phyloP scores from a whole-genome alignment of 2,329 filamentous ascomycete genomes.

The Sarocladium strictum region DNA sequence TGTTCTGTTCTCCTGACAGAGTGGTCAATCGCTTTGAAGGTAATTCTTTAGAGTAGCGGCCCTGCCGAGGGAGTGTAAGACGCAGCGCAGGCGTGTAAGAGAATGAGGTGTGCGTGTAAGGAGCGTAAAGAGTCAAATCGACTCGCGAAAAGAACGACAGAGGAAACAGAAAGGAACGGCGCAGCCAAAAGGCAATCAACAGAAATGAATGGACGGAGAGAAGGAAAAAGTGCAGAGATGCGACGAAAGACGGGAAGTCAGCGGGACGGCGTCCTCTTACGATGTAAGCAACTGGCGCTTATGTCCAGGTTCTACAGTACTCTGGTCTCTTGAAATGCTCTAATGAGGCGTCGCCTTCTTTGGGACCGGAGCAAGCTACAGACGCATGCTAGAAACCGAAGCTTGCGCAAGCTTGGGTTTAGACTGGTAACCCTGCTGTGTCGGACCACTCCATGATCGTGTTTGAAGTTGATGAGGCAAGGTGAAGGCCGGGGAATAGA shows the following conservation, averaged over 20 bases:
- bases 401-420: neutral
- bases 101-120: neutral
- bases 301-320: neutral
- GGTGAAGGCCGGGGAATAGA: constrained; percentile 13
- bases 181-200: neutral
- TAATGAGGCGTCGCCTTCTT: neutral
- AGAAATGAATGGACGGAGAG: neutral
- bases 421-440: neutral
- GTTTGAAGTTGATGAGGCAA: constrained; percentile 50
- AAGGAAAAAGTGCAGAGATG: neutral
- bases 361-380: neutral
- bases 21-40: neutral
- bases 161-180: constrained; percentile 1
- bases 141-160: neutral
- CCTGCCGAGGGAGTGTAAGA: neutral
- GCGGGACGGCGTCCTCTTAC: constrained; percentile 2
- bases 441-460: constrained; percentile 8
- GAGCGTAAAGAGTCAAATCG: neutral
- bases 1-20: neutral
- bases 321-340: neutral
- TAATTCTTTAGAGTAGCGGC: neutral
- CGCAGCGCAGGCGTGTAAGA: neutral
- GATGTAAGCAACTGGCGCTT: neutral
- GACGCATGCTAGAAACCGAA: no score
- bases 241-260: constrained; percentile 1